phyloP scores from a whole-genome alignment of 148 eudicot species.

The Vaccinium corymbosum region DNA sequence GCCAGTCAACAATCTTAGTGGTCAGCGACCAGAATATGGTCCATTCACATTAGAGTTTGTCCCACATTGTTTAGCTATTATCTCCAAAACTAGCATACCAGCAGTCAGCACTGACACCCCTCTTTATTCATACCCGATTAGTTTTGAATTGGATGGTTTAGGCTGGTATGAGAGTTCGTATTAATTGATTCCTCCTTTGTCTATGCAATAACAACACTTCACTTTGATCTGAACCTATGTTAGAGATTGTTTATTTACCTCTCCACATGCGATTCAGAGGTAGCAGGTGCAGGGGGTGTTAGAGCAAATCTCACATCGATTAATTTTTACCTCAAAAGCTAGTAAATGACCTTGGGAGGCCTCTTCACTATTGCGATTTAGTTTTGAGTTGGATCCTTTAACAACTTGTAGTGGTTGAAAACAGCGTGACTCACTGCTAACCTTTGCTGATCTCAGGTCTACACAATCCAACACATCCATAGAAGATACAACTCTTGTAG shows the following conservation, averaged over 20 bases:
- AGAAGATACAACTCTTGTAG: neutral
- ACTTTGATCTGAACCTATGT: neutral
- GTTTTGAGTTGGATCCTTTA: neutral
- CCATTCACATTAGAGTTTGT: neutral
- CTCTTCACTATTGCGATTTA: neutral
- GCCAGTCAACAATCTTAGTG: neutral
- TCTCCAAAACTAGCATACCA: neutral
- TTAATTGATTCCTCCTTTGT: neutral
- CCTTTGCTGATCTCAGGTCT: neutral
- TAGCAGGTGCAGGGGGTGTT: neutral
- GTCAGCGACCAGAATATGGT: neutral
- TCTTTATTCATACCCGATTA: neutral
- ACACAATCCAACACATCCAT: neutral
- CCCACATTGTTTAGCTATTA: neutral
- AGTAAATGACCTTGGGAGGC: neutral
- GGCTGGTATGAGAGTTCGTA: neutral
- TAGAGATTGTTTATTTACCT: neutral
- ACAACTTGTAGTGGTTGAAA: neutral
- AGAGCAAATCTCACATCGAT: neutral
- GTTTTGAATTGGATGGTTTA: neutral
- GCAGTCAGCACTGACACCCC: neutral
- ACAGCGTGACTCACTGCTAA: neutral
- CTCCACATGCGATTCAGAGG: neutral
- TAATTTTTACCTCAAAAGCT: neutral
- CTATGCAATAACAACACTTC: neutral